Evolutionary conservation across 257 asterid species (phyloP).

Genomic region (Parsonsia alboflavescens): DNA sequence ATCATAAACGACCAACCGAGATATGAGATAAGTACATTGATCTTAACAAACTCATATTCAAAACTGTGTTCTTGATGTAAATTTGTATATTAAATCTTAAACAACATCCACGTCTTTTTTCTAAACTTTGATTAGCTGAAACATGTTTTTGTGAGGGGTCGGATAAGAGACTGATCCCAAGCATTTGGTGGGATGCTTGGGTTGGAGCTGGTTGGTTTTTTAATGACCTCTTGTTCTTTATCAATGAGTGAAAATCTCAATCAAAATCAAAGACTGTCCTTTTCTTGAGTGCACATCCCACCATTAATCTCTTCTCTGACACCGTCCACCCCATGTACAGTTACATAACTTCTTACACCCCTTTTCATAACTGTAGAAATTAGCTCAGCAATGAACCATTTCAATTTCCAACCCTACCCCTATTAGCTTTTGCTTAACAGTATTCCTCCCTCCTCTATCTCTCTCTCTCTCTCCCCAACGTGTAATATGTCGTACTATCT

Average conservation of each 20-base stretch:
- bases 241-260: conserved; percentile 29
- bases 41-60: too few species aligned
- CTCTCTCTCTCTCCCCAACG: conserved; percentile 4
- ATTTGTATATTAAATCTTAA: too few species aligned
- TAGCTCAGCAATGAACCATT: conserved; percentile 2
- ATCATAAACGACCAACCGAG: too few species aligned
- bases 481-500: conserved; percentile 10
- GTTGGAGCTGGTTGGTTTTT: background rate
- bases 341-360: conserved; percentile 19
- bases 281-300: conserved; percentile 18
- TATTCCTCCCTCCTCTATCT: conserved; percentile 5
- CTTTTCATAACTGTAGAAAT: conserved; percentile 20
- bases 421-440: conserved; percentile 20
- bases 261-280: conserved; percentile 33
- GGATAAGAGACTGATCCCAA: too few species aligned
- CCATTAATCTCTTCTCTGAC: conserved; percentile 15
- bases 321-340: conserved; percentile 13
- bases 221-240: background rate
- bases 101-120: too few species aligned
- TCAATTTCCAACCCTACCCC: conserved; percentile 33
- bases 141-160: too few species aligned
- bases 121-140: too few species aligned
- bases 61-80: too few species aligned
- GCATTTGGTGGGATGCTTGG: too few species aligned
- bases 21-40: too few species aligned